phyloP scores from a whole-genome alignment of 805 yeast genomes.

The Candida nonsorbophila region DNA sequence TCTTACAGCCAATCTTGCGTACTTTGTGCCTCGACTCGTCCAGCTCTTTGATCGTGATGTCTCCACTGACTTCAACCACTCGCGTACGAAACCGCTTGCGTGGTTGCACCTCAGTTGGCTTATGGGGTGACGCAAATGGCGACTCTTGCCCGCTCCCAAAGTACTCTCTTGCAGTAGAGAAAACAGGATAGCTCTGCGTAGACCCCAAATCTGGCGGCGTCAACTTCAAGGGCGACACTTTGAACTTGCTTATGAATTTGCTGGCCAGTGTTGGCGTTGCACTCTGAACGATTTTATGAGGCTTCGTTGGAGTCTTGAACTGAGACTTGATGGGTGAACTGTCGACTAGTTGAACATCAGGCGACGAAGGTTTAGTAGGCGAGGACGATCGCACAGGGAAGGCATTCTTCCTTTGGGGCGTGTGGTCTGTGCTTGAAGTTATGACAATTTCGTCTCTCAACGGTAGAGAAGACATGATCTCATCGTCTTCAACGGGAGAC shows the following conservation, averaged over 20 bases:
- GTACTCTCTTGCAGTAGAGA: constrained; percentile 22
- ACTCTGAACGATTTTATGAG: neutral
- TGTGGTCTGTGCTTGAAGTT: too few species aligned
- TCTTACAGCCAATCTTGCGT: constrained; percentile 14
- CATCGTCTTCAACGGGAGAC: too few species aligned
- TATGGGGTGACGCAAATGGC: neutral
- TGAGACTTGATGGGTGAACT: constrained; percentile 7
- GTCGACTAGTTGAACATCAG: too few species aligned
- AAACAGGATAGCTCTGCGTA: constrained; percentile 10
- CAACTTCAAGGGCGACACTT: constrained; percentile 7
- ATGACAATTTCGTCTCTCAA: too few species aligned
- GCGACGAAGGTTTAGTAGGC: too few species aligned
- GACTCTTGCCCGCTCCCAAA: too few species aligned
- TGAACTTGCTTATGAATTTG: constrained; percentile 1
- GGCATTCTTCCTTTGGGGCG: too few species aligned
- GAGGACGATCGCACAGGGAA: too few species aligned
- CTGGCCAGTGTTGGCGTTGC: constrained; percentile 1
- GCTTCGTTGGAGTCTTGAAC: constrained; percentile 13
- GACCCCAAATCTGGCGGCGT: constrained; percentile 8
- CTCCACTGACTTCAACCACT: constrained; percentile 12
- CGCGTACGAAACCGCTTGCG: neutral
- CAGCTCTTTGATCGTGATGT: constrained; percentile 12
- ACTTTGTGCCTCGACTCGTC: constrained; percentile 12
- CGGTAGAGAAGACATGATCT: too few species aligned
- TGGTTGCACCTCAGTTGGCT: constrained; percentile 3